phyloP scores from a whole-genome alignment of 805 yeast species.

The Teunomyces stri region DNA sequence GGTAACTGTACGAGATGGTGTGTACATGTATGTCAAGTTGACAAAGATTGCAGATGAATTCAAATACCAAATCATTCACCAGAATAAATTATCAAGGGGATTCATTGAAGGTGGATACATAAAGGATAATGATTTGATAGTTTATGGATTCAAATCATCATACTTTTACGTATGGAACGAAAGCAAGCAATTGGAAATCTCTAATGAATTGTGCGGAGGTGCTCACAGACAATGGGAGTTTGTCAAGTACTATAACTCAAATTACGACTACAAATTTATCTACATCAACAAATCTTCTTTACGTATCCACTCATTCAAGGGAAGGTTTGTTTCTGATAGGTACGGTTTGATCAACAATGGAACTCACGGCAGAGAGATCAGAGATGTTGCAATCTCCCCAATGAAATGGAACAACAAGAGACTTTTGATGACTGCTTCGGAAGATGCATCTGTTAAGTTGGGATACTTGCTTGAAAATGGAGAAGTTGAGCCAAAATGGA shows the following conservation, averaged over 20 bases:
- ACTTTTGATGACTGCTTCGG: conserved; percentile 75
- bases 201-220: conserved; percentile 82
- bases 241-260: conserved; percentile 14
- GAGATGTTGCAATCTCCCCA: conserved; percentile 64
- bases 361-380: conserved; percentile 87
- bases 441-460: conserved; percentile 78
- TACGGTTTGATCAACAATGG: conserved; percentile 50
- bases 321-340: conserved; percentile 14
- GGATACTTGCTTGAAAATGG: conserved; percentile 44
- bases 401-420: conserved; percentile 24
- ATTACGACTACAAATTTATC: conserved; percentile 42
- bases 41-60: conserved; percentile 14
- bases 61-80: conserved; percentile 35
- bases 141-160: conserved; percentile 83
- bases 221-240: conserved; percentile 83
- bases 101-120: conserved; percentile 73
- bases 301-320: conserved; percentile 28
- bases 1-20: conserved; percentile 67
- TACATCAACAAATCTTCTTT: conserved; percentile 57
- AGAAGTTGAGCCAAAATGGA: conserved; percentile 47
- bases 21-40: conserved; percentile 43
- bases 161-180: conserved; percentile 82
- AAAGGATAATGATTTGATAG: conserved; percentile 44
- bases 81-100: conserved; percentile 70
- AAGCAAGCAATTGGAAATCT: conserved; percentile 65